These are phyloP conservation scores for Elongisporangium prolatum DNA, from an alignment of 352 stramenopile genomes.

Conservation along the genomic window DNA sequence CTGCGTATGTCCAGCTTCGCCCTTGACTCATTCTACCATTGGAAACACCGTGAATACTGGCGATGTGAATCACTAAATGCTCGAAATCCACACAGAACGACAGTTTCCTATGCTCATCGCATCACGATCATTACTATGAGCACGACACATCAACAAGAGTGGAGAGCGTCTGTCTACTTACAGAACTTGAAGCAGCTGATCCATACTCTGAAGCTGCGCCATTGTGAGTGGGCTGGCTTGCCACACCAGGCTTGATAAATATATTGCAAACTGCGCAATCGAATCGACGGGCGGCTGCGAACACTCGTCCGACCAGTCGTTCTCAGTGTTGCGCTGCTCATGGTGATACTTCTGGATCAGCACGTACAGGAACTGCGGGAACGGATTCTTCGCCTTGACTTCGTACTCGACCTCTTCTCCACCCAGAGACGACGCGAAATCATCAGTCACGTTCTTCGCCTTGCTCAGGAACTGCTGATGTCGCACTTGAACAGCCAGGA, in stretches of 20 bases:
- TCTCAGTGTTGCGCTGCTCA: slow-evolving; percentile 49
- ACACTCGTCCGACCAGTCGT: slow-evolving; percentile 46
- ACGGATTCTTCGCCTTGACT: slow-evolving; percentile 70
- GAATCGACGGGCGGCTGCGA: slow-evolving; percentile 71
- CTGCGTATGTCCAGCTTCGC: slow-evolving; percentile 22
- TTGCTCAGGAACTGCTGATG: slow-evolving; percentile 15
- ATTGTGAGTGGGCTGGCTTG: slow-evolving; percentile 49
- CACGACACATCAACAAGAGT: neutral
- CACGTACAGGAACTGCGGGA: slow-evolving; percentile 64
- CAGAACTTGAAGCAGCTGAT: slow-evolving; percentile 81
- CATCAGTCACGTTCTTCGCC: neutral
- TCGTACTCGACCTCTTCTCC: slow-evolving; percentile 86
- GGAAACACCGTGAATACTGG: neutral
- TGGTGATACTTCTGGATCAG: slow-evolving; percentile 86
- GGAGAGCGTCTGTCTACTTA: slow-evolving; percentile 31
- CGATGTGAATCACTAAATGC: neutral
- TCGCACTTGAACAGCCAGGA: slow-evolving; percentile 46
- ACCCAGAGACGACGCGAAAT: slow-evolving; percentile 2
- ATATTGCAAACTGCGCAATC: slow-evolving; percentile 74
- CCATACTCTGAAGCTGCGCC: slow-evolving; percentile 56
- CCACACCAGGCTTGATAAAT: slow-evolving; percentile 62
- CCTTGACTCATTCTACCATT: neutral
- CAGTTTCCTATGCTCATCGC: slow-evolving; percentile 22
- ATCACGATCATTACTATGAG: neutral
- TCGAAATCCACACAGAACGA: slow-evolving; percentile 30